Conservation (phyloP, 352 stramenopile species). For the Pythium sukuiense region DNA sequence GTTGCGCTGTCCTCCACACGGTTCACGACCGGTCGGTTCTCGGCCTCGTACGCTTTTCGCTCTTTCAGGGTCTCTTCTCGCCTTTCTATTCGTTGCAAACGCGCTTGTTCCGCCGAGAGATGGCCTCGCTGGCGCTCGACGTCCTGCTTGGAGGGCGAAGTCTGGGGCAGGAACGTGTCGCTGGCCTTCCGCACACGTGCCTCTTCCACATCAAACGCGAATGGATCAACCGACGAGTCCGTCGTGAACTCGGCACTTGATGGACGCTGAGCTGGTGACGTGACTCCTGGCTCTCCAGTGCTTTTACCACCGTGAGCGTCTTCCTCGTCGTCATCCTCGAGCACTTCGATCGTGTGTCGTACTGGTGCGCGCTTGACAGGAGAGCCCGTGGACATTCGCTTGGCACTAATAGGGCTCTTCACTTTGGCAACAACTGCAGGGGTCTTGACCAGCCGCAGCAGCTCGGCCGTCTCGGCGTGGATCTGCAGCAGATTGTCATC, state of each 20-base stretch:
- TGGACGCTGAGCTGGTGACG: not conserved
- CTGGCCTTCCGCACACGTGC: conserved; percentile 44
- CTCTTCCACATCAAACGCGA: conserved; percentile 59
- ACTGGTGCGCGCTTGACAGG: conserved; percentile 32
- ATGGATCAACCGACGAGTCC: conserved; percentile 29
- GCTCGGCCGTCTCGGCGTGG: conserved; percentile 54
- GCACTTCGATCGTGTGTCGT: conserved; percentile 65
- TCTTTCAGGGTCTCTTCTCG: conserved; percentile 23
- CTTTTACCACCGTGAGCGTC: not conserved
- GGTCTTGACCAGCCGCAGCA: conserved; percentile 60
- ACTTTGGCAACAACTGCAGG: conserved; percentile 15
- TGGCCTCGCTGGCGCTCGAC: conserved; percentile 43
- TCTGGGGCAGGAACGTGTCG: conserved; percentile 66
- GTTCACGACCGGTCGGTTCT: conserved; percentile 30
- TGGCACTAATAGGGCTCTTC: conserved; percentile 6
- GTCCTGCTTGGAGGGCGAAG: conserved; percentile 47
- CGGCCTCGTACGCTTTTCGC: conserved; percentile 24
- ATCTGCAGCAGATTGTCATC: conserved; percentile 61
- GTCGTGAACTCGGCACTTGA: not conserved
- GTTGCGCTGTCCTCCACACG: conserved; percentile 52
- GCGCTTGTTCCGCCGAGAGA: conserved; percentile 39
- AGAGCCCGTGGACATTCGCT: not conserved
- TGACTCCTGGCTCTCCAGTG: not conserved
- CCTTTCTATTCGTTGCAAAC: conserved; percentile 35
- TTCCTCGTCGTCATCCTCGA: conserved; percentile 47